These are phyloP conservation scores for Mortierella sp. DNA, from an alignment of 371 early-diverging fungal genomes.

Conservation along the genomic window DNA sequence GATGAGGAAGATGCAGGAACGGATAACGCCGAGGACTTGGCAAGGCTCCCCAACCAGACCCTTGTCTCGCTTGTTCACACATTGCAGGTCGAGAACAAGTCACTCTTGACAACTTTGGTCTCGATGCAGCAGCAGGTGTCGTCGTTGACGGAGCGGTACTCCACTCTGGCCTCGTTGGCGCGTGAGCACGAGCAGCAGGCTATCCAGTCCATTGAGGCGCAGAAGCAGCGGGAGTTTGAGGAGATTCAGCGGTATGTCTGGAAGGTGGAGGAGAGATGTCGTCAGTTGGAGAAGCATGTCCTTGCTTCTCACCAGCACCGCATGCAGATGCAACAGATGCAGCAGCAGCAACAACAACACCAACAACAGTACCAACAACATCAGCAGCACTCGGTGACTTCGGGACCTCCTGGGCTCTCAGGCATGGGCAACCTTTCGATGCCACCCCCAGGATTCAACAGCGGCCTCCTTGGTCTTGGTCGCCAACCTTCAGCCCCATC, in stretches of 20 bases:
- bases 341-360: slow-evolving; percentile 38
- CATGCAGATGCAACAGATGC: slow-evolving; percentile 45
- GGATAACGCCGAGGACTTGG: slow-evolving; percentile 45
- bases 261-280: slow-evolving; percentile 58
- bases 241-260: slow-evolving; percentile 62
- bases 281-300: slow-evolving; percentile 51
- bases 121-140: slow-evolving; percentile 68
- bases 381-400: slow-evolving; percentile 27
- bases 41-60: slow-evolving; percentile 42
- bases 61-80: slow-evolving; percentile 61
- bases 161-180: slow-evolving; percentile 62
- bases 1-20: slow-evolving; percentile 29
- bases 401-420: slow-evolving; percentile 44
- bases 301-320: slow-evolving; percentile 45
- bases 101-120: slow-evolving; percentile 61
- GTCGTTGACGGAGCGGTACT: slow-evolving; percentile 62
- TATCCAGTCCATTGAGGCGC: slow-evolving; percentile 62
- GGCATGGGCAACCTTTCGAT: slow-evolving; percentile 25
- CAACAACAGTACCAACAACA: slow-evolving; percentile 42
- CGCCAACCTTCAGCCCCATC: slow-evolving; percentile 48
- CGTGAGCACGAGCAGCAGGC: slow-evolving; percentile 68
- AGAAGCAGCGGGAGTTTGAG: slow-evolving; percentile 69
- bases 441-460: slow-evolving; percentile 48
- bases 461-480: slow-evolving; percentile 31
- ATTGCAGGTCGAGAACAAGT: slow-evolving; percentile 64